Evolutionary conservation across 768 basidiomycete species (phyloP).

Genomic region (Dioszegia aurantiaca): DNA sequence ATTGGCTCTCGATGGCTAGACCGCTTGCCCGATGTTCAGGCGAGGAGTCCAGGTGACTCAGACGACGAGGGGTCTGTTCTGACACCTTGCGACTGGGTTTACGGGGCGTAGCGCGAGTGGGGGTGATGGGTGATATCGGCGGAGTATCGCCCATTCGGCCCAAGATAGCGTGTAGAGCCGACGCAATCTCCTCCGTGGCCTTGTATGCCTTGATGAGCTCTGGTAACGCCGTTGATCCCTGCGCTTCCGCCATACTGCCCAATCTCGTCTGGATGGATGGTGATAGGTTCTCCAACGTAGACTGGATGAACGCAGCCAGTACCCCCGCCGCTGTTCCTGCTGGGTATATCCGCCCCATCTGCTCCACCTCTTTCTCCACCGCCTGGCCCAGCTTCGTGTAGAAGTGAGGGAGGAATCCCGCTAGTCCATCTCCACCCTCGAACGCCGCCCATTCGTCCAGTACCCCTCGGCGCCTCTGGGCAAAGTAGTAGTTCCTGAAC

Average conservation of each 20-base stretch:
- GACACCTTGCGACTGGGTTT: constrained; percentile 13
- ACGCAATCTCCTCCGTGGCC: constrained; percentile 78
- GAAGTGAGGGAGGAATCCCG: constrained; percentile 70
- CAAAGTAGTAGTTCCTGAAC: constrained; percentile 91
- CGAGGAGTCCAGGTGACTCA: not conserved
- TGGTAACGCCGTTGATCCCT: constrained; percentile 64
- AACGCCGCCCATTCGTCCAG: constrained; percentile 69
- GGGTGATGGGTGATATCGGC: constrained; percentile 4
- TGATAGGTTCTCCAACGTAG: constrained; percentile 71
- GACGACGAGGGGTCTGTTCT: not conserved
- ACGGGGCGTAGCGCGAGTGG: constrained; percentile 8
- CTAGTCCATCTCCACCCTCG: constrained; percentile 53
- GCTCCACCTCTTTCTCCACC: constrained; percentile 67
- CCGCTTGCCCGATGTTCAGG: not conserved
- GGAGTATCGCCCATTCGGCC: constrained; percentile 56
- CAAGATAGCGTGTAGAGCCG: constrained; percentile 68
- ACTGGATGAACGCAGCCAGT: constrained; percentile 71
- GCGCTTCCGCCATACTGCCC: constrained; percentile 63
- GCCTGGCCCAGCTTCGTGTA: constrained; percentile 66
- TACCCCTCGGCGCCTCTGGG: constrained; percentile 66
- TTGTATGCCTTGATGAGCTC: constrained; percentile 70
- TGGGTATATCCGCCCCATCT: constrained; percentile 76
- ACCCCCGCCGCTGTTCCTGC: constrained; percentile 75
- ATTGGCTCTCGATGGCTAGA: constrained; percentile 49
- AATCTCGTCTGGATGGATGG: constrained; percentile 81